Evolutionary conservation across 116 monocot species (phyloP).

Genomic region (Zostera marina): DNA sequence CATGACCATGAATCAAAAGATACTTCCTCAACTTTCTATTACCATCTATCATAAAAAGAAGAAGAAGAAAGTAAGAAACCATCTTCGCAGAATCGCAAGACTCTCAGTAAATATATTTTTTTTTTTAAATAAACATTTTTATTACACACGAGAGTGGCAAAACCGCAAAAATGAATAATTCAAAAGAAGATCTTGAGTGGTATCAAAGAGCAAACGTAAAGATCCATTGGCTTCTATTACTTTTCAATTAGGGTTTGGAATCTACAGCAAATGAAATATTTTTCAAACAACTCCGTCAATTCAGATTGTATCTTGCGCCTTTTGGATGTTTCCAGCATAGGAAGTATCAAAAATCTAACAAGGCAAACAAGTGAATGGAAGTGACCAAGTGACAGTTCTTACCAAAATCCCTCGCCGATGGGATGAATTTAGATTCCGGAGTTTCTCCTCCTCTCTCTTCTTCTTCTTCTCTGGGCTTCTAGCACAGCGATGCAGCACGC

Average conservation of each 20-base stretch:
- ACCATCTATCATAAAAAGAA: not conserved
- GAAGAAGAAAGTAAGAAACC: not conserved
- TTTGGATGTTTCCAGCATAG: not conserved
- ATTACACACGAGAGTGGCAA: no score
- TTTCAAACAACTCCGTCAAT: not conserved
- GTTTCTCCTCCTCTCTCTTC: not conserved
- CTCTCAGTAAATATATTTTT: not conserved
- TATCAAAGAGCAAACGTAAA: not conserved
- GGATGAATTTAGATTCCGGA: not conserved
- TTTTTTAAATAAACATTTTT: no score
- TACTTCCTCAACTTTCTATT: not conserved
- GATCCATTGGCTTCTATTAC: not conserved
- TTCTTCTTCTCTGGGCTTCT: no score
- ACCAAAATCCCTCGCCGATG: constrained; percentile 3
- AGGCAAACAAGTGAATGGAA: not conserved
- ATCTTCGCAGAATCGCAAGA: not conserved
- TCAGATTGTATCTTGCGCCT: not conserved
- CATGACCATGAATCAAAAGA: constrained; percentile 4
- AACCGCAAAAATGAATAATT: not conserved
- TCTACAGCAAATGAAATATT: not conserved
- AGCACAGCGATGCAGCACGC: no score
- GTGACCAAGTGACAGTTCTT: not conserved
- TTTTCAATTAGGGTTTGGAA: not conserved
- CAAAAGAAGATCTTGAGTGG: not conserved
- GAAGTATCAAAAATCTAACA: not conserved